Evolutionary conservation across 2,329 filamentous ascomycete genomes (phyloP), one percentile per base, ranked within the genome.

Genomic region (Penicillium sp.): DNA sequence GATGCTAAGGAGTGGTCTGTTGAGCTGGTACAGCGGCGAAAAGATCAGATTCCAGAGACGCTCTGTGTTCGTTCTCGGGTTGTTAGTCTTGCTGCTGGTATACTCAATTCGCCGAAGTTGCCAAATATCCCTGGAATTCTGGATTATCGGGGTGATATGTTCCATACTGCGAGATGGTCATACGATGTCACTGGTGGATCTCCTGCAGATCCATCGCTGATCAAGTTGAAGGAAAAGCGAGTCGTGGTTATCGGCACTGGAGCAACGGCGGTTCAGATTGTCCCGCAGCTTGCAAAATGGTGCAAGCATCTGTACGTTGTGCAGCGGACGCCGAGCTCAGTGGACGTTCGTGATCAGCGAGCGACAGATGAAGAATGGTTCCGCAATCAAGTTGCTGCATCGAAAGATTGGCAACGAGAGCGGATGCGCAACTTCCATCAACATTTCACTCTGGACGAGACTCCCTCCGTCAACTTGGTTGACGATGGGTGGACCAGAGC

Each of bases 191-290:
- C 31, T 11, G 31, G 31, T 34, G 31, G 31, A 14, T 34, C 31
- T 34, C 61, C 65, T 5, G 54, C 61, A 38, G 52, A 57, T 1
- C 44, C 52, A 27, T 31, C 36, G 16, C 49, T 55, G 16, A 5
- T 11, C 10, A 34, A 34, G 31, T 13, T 34, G 31, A 21, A 44
- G 2, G 70, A 68, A 14, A 77, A 77, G 54, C 62, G 61, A 16
- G 75, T 79, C 1, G 76, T 65, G 5, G 64, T 77, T 34, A 69
- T 79, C 36, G 77, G 77, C 2, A 79, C 75, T 0, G 77, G 76
- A 9, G 72, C 76, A 4, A 75, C 76, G 9, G 73, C 67, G 0
- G 61, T 79, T 6, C 76, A 79, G 57, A 63, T 63, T 2, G 63
- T 79, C 1, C 75, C 76, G 10, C 54, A 71, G 9, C 52, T 78